Evolutionary conservation across 805 yeast genomes (phyloP).

Genomic region (Wickerhamiella dianesei): DNA sequence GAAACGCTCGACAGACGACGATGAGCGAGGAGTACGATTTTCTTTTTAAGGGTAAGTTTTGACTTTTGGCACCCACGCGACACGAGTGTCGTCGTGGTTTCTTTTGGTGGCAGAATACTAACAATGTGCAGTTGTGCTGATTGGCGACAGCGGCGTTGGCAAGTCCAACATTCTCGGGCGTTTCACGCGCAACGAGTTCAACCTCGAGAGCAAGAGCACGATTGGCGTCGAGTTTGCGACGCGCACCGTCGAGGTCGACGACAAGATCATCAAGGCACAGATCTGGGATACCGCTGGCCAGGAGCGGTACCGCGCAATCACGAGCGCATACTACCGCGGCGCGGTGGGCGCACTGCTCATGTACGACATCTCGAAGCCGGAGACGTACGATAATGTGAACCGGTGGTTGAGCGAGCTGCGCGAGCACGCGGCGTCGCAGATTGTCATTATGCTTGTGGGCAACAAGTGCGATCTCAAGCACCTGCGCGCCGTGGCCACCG

Average conservation of each 20-base stretch:
- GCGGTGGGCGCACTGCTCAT: slow-evolving; percentile 96
- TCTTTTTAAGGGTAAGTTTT: slow-evolving; percentile 48
- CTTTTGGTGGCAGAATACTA: background rate
- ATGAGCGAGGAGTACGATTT: slow-evolving; percentile 75
- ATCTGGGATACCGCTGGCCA: slow-evolving; percentile 99
- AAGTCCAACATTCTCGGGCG: slow-evolving; percentile 87
- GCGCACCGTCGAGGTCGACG: slow-evolving; percentile 85
- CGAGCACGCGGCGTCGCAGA: slow-evolving; percentile 94
- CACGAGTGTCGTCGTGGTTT: background rate
- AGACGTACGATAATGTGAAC: slow-evolving; percentile 76
- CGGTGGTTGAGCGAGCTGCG: slow-evolving; percentile 88
- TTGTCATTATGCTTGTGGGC: slow-evolving; percentile 92
- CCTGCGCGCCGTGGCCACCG: slow-evolving; percentile 92
- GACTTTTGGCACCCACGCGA: no score
- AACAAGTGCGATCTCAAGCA: slow-evolving; percentile 92
- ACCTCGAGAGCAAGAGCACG: slow-evolving; percentile 84
- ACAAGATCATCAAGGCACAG: slow-evolving; percentile 91
- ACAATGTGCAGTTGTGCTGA: slow-evolving; percentile 51
- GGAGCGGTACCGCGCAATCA: slow-evolving; percentile 95
- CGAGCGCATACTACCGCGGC: slow-evolving; percentile 93
- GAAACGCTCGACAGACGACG: slow-evolving; percentile 3
- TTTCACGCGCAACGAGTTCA: slow-evolving; percentile 91
- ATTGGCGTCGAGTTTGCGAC: slow-evolving; percentile 98
- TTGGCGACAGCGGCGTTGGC: slow-evolving; percentile 97
- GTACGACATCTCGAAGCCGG: slow-evolving; percentile 91